Conservation (phyloP, 805 yeast species). For the Nakazawaea peltata region DNA sequence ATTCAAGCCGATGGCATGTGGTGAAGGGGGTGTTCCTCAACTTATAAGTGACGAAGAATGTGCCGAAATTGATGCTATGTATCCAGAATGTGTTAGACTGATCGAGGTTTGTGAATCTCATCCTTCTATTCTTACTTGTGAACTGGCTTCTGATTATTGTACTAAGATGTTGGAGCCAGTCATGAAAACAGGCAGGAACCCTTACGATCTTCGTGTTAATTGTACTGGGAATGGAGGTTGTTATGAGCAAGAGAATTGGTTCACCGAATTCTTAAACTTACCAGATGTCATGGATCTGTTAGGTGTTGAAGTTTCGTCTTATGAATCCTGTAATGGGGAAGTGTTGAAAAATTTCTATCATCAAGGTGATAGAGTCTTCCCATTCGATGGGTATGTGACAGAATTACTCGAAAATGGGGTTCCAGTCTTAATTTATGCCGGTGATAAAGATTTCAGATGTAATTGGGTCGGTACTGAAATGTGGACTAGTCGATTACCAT, state of each 20-base stretch:
- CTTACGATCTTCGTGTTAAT: conserved; percentile 76
- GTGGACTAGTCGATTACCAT: conserved; percentile 72
- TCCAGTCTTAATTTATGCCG: conserved; percentile 88
- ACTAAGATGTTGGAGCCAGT: conserved; percentile 78
- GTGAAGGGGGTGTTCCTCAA: conserved; percentile 74
- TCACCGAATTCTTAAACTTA: conserved; percentile 71
- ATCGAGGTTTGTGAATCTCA: conserved; percentile 72
- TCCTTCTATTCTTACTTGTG: conserved; percentile 74
- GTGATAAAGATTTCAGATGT: conserved; percentile 93
- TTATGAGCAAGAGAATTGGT: conserved; percentile 65
- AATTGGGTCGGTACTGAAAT: conserved; percentile 93
- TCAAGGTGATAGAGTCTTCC: conserved; percentile 89
- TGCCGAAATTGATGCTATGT: conserved; percentile 51
- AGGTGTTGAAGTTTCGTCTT: conserved; percentile 83
- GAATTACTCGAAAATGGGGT: conserved; percentile 62
- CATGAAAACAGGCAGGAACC: conserved; percentile 79
- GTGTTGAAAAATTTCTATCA: conserved; percentile 72
- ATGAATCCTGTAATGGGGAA: conserved; percentile 68
- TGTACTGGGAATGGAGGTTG: conserved; percentile 64
- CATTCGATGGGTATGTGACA: conserved; percentile 71
- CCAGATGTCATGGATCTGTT: conserved; percentile 70
- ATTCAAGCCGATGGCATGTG: conserved; percentile 93
- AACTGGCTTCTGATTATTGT: conserved; percentile 88
- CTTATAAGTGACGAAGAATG: conserved; percentile 77
- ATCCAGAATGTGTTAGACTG: conserved; percentile 71